These are phyloP conservation scores for Ophiostoma quercus DNA, from an alignment of 2,329 filamentous ascomycete genomes.

Conservation along the genomic window DNA sequence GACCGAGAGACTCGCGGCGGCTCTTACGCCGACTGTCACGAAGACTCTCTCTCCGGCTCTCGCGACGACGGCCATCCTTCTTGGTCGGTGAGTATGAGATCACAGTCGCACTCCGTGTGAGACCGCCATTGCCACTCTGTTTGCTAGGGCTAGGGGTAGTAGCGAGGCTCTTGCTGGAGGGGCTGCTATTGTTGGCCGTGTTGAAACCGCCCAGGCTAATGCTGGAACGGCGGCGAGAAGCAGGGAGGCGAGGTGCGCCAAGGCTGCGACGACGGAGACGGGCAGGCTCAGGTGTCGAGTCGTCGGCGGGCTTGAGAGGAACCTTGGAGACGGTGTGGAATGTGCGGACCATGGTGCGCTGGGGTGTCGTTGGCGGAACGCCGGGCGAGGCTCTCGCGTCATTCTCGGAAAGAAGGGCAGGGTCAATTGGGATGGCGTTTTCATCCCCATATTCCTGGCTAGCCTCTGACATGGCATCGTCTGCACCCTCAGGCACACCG, in stretches of 20 bases:
- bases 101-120: constrained; percentile 47
- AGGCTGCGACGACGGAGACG: constrained; percentile 46
- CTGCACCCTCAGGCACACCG: constrained; percentile 33
- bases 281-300: constrained; percentile 45
- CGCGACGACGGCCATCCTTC: constrained; percentile 29
- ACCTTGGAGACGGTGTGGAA: constrained; percentile 73
- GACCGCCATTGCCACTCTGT: constrained; percentile 26
- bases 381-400: constrained; percentile 24
- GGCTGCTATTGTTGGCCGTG: neutral
- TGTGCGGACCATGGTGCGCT: constrained; percentile 47
- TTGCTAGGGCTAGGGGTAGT: constrained; percentile 10
- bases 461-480: constrained; percentile 52
- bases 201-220: neutral
- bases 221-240: constrained; percentile 36
- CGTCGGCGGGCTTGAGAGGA: constrained; percentile 63
- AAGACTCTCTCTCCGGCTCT: constrained; percentile 19
- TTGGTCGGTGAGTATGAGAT: constrained; percentile 53
- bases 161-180: neutral
- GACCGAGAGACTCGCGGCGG: constrained; percentile 29
- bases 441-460: constrained; percentile 65
- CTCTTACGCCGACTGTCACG: constrained; percentile 22
- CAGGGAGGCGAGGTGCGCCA: constrained; percentile 46
- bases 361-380: constrained; percentile 51
- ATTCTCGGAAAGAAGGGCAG: constrained; percentile 37
- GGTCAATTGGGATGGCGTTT: constrained; percentile 55